phyloP scores from a whole-genome alignment of 2,329 filamentous ascomycete species.

The Colletotrichum theobromicola region DNA sequence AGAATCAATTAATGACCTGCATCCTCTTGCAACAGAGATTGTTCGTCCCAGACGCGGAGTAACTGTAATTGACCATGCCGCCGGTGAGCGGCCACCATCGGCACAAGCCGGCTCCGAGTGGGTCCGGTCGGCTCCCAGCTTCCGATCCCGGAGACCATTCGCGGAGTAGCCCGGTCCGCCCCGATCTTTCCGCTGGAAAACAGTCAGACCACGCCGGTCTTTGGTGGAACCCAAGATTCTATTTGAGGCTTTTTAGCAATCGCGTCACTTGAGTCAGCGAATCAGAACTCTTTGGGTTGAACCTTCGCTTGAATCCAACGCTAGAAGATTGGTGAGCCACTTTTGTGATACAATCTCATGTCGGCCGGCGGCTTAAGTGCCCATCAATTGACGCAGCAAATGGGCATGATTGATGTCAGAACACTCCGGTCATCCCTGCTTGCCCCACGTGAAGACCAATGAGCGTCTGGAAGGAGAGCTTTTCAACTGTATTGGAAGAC shows the following conservation, averaged over 20 bases:
- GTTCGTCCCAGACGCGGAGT: neutral
- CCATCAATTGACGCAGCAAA: neutral
- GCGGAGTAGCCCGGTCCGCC: neutral
- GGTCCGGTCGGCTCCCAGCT: neutral
- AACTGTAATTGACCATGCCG: neutral
- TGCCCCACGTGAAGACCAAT: neutral
- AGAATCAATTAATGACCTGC: neutral
- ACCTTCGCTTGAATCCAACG: neutral
- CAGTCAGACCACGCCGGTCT: neutral
- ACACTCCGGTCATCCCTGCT: neutral
- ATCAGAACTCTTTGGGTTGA: neutral
- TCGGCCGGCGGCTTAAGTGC: neutral
- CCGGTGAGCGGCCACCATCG: neutral
- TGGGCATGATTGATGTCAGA: neutral
- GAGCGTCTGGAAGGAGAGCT: neutral
- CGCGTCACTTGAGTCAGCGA: neutral
- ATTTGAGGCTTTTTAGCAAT: neutral
- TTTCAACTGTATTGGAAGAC: neutral
- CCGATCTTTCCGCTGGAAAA: neutral
- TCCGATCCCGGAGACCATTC: slow-evolving; percentile 2
- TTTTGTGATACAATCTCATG: neutral
- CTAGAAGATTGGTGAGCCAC: neutral
- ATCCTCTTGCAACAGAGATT: neutral
- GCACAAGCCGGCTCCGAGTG: neutral
- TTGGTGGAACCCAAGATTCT: neutral